Base-by-base conservation (phyloP, 331 rosid species). In the Dryas integrifolia region DNA sequence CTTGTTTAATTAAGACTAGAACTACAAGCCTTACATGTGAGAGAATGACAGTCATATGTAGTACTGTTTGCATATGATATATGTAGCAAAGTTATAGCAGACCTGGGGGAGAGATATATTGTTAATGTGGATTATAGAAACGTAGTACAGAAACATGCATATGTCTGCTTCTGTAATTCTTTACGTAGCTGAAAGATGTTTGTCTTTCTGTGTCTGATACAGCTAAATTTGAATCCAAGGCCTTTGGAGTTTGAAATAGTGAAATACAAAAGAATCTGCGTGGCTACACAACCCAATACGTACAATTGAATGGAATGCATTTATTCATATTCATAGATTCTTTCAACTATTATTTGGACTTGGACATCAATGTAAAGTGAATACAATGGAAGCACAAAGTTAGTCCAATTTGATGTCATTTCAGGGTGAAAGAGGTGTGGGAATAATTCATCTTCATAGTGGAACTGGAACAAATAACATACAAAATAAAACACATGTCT, bases 1-100 rank as follows among this genome's bases (percentile, higher is more conserved):
- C 30, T 68, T 79, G 72, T 73, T 24, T 73, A 59, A 64, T 38
- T 78, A 57, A 70, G 53, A 83, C 68, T 30, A 58, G 9, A 35
- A 70, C 41, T 58, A 15, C 30, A 14, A 78, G 61, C 21, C 79
- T 73, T 86, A 45, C 6, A 58, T n/a, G 57, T 26, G 57, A 53
- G 61, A 39, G 52, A 67, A n/a, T 11, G 46, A 60, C 65, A 60
- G 18, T 38, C 16, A 4, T 60, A 14, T 35, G 14, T 3, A 16
- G 40, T 11, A 40, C 24, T 12, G 60, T 68, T 38, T 68, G 72
- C 38, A 51, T 57, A 51, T 51, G 59, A 68, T 38, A 35, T 16
- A 1, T 30, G 35, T 30, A 30, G 35, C 35, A 30, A 30, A 30
- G 35, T 30, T 30, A 30, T 30, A 1, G 35, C 35, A 30, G 35